Evolutionary conservation across 768 basidiomycete genomes (phyloP).

Genomic region (Lactifluus subvellereus): DNA sequence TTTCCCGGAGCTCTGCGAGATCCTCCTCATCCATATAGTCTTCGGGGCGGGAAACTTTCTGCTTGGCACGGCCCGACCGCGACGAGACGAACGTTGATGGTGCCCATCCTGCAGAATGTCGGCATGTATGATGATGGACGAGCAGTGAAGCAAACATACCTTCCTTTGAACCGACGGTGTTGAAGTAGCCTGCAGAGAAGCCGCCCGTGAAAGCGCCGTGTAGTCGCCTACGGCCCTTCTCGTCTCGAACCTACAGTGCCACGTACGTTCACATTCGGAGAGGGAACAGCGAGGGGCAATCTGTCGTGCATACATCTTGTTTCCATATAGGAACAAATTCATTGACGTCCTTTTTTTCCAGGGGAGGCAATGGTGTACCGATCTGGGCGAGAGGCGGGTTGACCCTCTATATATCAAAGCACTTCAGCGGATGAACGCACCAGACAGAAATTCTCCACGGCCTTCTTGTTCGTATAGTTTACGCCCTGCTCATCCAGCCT

Average conservation of each 20-base stretch:
- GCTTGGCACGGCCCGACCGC: slow-evolving; percentile 63
- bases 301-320: slow-evolving; percentile 65
- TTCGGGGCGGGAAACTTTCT: slow-evolving; percentile 61
- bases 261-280: slow-evolving; percentile 17
- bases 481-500: slow-evolving; percentile 79
- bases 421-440: slow-evolving; percentile 37
- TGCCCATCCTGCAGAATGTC: slow-evolving; percentile 71
- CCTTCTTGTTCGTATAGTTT: slow-evolving; percentile 60
- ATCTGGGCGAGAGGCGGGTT: slow-evolving; percentile 47
- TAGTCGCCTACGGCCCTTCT: slow-evolving; percentile 85
- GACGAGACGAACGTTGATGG: slow-evolving; percentile 93
- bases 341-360: slow-evolving; percentile 89
- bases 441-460: slow-evolving; percentile 82
- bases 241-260: slow-evolving; percentile 69
- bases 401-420: not conserved
- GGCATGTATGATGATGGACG: not conserved
- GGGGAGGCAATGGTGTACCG: slow-evolving; percentile 88
- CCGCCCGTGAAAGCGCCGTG: slow-evolving; percentile 99
- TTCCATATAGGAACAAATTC: slow-evolving; percentile 99
- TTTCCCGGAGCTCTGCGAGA: slow-evolving; percentile 72
- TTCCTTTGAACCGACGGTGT: slow-evolving; percentile 93
- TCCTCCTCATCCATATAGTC: slow-evolving; percentile 99
- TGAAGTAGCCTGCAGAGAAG: slow-evolving; percentile 96
- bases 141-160: slow-evolving; percentile 38
- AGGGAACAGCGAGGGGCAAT: slow-evolving; percentile 23